Evolutionary conservation across 306 rosid species (phyloP), one percentile per base, ranked within the genome.

Genomic region (Inga leiocalycina): DNA sequence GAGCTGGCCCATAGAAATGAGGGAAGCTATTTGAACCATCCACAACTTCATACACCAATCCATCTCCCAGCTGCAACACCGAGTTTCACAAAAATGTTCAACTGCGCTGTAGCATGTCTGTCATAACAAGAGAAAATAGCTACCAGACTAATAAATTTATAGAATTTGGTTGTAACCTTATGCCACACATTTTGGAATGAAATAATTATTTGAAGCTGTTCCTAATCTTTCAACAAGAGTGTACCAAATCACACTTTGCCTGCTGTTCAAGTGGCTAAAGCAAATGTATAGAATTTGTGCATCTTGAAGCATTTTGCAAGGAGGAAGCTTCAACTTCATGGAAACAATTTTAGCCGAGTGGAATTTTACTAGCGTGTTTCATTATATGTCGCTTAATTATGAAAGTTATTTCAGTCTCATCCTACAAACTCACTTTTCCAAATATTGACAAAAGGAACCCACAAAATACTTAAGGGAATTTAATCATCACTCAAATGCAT

Each of bases 1-100:
- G 72, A 43, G 97, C 89, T 20, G 97, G 93, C 20, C 99, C 97
- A 59, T 93, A 96, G 83, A 88, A 92, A 89, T 93, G 98, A 79
- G 97, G 99, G 80, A 93, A 96, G 85, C 89, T 89, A 68, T 91
- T 86, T 80, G 89, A 76, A 74, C 87, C 97, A 64, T 90, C 96
- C 71, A 88, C 96, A 82, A 64, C 59, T 85, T 95, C 99, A 85
- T 91, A 93, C 69, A 93, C 88, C 90, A 95, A 84, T 79, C 97
- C 98, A 80, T 90, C 89, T 3, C 96, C 99, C 73, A 95, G 96
- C 99, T 95, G 89, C 87, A 67, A 87, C 34, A 66, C 71, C 0
- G 39, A 32, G 83, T 35, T 46, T 10, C 10, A 13, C 79, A 48
- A 3, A 2, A 44, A 66, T 20, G 20, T 41, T 44, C 49, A 45